Percentiles rank a stretch among this genome's conserved stretches.
Evolutionary conservation across 371 early-diverging fungal species (phyloP).

Genomic region (Chytridium lagenaria): DNA sequence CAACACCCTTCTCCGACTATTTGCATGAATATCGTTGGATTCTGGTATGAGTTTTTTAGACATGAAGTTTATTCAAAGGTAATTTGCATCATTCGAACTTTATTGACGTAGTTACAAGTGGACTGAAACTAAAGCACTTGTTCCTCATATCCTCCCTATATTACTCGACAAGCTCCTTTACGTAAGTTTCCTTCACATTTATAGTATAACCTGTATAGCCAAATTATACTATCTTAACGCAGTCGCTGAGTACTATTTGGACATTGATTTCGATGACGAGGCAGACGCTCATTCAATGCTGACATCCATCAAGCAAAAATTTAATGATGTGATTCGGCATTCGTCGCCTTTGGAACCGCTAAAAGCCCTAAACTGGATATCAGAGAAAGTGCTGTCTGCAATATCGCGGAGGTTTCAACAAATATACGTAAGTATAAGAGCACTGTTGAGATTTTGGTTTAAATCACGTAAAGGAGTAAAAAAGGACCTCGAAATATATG

Average conservation of each 20-base stretch:
- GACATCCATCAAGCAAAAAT: not conserved
- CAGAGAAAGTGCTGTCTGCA: not conserved
- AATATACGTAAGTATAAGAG: no score
- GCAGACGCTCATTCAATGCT: not conserved
- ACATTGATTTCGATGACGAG: not conserved
- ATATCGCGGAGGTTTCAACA: no score
- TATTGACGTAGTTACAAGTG: not conserved
- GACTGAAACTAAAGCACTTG: not conserved
- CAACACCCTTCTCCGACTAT: not conserved
- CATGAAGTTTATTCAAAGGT: not conserved
- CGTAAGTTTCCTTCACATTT: no score
- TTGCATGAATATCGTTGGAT: not conserved
- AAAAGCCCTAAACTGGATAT: not conserved
- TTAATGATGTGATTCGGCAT: not conserved
- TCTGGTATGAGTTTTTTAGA: not conserved
- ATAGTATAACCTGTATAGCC: no score
- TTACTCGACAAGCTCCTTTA: not conserved
- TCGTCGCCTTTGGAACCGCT: not conserved
- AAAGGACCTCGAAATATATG: not conserved
- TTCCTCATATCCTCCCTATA: not conserved
- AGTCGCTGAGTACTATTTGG: not conserved
- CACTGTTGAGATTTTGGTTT: no score
- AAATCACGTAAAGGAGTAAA: no score
- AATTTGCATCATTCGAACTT: not conserved
- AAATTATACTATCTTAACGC: not conserved